Percentiles rank a stretch among this genome's conserved stretches.
These are phyloP conservation scores for Xylaria sp. DNA, from an alignment of 2,329 filamentous ascomycete genomes.

Conservation along the genomic window DNA sequence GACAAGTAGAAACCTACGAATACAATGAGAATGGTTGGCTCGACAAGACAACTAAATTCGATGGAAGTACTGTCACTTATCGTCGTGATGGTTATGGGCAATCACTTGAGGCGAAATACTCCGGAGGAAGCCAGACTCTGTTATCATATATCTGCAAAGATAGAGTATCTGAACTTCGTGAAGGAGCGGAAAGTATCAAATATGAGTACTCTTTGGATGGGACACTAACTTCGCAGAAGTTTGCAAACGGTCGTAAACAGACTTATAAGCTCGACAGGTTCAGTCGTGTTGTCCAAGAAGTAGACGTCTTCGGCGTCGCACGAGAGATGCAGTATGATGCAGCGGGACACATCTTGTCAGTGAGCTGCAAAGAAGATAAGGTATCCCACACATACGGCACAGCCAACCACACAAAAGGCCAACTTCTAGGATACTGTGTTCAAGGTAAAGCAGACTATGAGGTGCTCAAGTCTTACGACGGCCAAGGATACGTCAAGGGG, in stretches of 20 bases:
- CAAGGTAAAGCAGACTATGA: neutral
- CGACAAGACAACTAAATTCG: neutral
- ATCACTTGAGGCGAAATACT: neutral
- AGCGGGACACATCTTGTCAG: neutral
- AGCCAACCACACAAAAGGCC: slow-evolving; percentile 2
- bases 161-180: neutral
- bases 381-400: slow-evolving; percentile 4
- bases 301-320: slow-evolving; percentile 7
- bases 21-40: slow-evolving; percentile 15
- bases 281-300: neutral
- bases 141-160: neutral
- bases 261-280: slow-evolving; percentile 9
- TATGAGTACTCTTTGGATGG: slow-evolving; percentile 2
- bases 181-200: neutral
- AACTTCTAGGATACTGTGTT: slow-evolving; percentile 3
- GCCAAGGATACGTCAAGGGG: neutral
- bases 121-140: neutral
- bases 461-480: neutral
- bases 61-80: slow-evolving; percentile 2
- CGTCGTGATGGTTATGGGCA: slow-evolving; percentile 1
- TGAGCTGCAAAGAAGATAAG: slow-evolving; percentile 1
- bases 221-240: neutral
- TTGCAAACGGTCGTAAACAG: slow-evolving; percentile 4
- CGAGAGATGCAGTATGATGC: neutral
- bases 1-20: neutral